Evolutionary conservation across 257 asterid species (phyloP).

Genomic region (Ehretia macrophylla): DNA sequence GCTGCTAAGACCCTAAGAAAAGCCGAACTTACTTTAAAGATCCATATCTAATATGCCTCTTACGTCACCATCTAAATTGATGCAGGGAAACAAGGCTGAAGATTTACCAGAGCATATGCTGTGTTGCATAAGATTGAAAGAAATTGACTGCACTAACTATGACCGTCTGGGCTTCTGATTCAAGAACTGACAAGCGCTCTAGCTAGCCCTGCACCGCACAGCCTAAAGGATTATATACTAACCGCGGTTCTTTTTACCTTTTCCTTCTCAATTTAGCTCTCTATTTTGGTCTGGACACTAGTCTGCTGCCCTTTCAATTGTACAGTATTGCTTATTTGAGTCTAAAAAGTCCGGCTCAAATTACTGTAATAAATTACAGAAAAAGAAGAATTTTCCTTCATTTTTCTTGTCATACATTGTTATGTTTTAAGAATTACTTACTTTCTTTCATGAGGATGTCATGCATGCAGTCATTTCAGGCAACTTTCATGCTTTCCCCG

Average conservation of each 20-base stretch:
- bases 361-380: not conserved
- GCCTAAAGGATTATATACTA: slow-evolving; percentile 11
- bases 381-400: not conserved
- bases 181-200: not conserved
- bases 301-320: slow-evolving; percentile 11
- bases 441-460: not conserved
- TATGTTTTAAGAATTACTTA: not conserved
- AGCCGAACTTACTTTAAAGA: not conserved
- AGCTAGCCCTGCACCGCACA: slow-evolving; percentile 4
- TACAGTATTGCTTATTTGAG: slow-evolving; percentile 23
- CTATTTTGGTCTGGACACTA: not conserved
- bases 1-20: not conserved
- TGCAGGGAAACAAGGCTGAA: slow-evolving; percentile 88
- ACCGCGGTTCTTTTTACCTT: not conserved
- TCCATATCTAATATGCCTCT: not conserved
- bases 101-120: slow-evolving; percentile 80
- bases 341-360: slow-evolving; percentile 22
- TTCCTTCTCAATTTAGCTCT: not conserved
- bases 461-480: not conserved
- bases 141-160: slow-evolving; percentile 58
- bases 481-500: too few species aligned
- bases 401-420: not conserved
- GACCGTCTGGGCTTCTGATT: slow-evolving; percentile 54
- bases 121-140: slow-evolving; percentile 75
- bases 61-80: not conserved